Base-by-base conservation (phyloP, 495 filamentous ascomycete genomes). In the Penicillium cinerascens region DNA sequence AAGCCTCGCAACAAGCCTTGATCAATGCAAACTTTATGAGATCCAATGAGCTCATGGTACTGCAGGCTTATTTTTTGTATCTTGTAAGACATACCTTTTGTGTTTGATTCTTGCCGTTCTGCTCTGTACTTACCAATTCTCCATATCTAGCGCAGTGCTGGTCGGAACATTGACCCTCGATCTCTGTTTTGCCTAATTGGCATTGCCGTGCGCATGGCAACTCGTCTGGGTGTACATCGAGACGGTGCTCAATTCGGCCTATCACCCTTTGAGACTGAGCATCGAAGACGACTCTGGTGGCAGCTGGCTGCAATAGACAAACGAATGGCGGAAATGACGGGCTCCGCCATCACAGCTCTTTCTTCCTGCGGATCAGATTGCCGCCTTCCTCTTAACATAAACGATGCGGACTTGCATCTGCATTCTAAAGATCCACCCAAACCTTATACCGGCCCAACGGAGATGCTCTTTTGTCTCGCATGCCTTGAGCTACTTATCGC, bases 1-100 rank as follows among this genome's bases (percentile, higher is more conserved):
- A 85, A 51, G 86, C 80, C 2, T 67, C 84, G 1, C 84, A 90
- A 52, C 85, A 88, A 58, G 81, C 86, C 0, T 72, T 92, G 3
- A 75, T 85, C 3, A 81, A 80, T 48, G 86, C 87, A 3, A 76
- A 78, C 21, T 87, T 90, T 46, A 67, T 92, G 17, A 81, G 77
- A 40, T 83, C 80, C 1, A 79, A 81, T 16, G 85, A 90, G 44
- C 65, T 87, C 2, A 76, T 83, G 20, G 78, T 86, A 0, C 61
- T 90, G 2, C 87, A 90, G 61, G 88, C 86, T 3, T 83, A 88
- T 48, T 69, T 86, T 8, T 63, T 91, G 15, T 91, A 85, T 56
- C 74, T 87, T 37, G 65, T 76, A 53, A 50, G 54, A 20, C 23
- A 4, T 6, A 26, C 11, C 21, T 11, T n/a, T 11, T 10, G 2